These are phyloP conservation scores for Crithidia thermophila DNA, from an alignment of 208 protist genomes.

Conservation along the genomic window DNA sequence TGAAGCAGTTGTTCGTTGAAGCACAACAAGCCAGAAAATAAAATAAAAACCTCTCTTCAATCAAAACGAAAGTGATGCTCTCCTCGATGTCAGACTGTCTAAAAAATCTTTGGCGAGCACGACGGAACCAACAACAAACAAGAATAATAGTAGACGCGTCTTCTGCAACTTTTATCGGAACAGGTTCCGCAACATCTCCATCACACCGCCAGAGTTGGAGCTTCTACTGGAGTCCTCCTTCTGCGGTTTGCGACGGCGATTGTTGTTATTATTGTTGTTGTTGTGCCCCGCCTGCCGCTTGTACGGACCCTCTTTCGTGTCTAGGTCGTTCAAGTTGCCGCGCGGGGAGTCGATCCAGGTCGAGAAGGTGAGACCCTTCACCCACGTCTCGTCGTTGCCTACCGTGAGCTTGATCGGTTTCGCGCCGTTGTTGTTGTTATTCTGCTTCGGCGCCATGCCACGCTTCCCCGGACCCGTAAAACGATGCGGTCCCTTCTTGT, in stretches of 20 bases:
- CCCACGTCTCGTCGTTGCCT: constrained; percentile 46
- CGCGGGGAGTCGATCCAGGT: constrained; percentile 49
- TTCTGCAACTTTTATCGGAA: constrained; percentile 13
- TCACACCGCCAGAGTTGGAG: constrained; percentile 19
- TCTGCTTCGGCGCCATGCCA: not conserved
- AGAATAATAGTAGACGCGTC: no score
- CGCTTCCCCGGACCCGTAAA: constrained; percentile 23
- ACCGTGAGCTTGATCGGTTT: constrained; percentile 42
- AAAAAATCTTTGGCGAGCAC: no score
- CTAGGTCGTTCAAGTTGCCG: constrained; percentile 15
- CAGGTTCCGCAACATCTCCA: constrained; percentile 29
- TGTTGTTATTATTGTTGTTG: not conserved
- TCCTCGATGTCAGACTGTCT: not conserved
- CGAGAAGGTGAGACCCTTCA: constrained; percentile 37
- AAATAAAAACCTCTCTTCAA: not conserved
- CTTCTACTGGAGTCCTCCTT: constrained; percentile 11
- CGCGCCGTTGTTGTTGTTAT: constrained; percentile 1
- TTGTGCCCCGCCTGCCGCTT: constrained; percentile 29
- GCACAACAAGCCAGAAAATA: no score
- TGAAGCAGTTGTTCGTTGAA: no score
- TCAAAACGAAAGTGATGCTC: not conserved
- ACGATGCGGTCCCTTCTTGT: not conserved
- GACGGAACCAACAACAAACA: no score
- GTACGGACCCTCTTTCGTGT: constrained; percentile 15
- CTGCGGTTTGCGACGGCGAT: constrained; percentile 1